Evolutionary conservation across 495 filamentous ascomycete species (phyloP).

Genomic region (Neurospora sp.): DNA sequence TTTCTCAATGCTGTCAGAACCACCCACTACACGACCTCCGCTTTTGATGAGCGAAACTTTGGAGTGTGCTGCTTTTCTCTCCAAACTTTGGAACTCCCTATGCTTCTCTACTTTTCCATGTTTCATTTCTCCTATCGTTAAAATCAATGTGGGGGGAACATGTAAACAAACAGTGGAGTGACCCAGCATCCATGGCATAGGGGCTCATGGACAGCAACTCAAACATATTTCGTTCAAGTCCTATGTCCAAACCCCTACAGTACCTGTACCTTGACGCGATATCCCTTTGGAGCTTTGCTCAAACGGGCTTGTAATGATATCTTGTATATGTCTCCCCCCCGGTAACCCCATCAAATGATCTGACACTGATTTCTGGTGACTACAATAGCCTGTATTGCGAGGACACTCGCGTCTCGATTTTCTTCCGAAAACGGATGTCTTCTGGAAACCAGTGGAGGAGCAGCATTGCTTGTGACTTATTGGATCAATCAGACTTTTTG

Average conservation of each 20-base stretch:
- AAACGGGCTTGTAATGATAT: background rate
- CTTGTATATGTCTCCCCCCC: background rate
- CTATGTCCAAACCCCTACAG: background rate
- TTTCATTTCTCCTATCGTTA: background rate
- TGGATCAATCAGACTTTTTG: background rate
- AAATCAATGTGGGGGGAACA: background rate
- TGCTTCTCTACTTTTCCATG: background rate
- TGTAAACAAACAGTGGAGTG: background rate
- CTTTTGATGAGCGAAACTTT: background rate
- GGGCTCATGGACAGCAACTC: background rate
- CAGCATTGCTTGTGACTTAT: background rate
- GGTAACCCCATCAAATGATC: background rate
- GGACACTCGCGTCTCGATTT: background rate
- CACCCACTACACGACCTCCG: background rate
- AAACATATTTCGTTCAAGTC: background rate
- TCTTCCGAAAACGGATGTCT: background rate
- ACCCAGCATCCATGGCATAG: background rate
- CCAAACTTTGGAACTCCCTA: background rate
- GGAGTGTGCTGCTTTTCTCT: background rate
- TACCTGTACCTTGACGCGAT: background rate
- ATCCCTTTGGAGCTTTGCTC: background rate
- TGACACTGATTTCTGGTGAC: background rate
- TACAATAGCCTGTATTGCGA: background rate
- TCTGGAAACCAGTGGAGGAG: background rate
- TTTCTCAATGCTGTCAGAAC: background rate